These are phyloP conservation scores for Rhizodiscina lignyota DNA, from an alignment of 495 filamentous ascomycete genomes.

Conservation along the genomic window DNA sequence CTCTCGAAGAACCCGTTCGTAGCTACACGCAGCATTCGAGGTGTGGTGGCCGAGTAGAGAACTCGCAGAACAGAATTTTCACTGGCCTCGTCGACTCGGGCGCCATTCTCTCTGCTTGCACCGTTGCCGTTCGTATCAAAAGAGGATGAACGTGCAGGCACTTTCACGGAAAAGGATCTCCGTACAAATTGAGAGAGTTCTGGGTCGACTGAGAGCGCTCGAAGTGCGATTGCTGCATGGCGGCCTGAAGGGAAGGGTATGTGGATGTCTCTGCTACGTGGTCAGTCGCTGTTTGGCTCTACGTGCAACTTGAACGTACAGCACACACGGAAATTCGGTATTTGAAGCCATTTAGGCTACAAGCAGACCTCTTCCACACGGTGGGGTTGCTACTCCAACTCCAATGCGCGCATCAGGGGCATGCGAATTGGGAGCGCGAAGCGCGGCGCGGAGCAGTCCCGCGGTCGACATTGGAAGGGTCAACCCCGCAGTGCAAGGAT, in stretches of 20 bases:
- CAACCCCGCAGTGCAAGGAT: too few species aligned
- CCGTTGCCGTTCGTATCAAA: conserved; percentile 22
- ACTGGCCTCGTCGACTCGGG: conserved; percentile 24
- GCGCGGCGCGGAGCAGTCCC: too few species aligned
- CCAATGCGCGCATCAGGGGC: neutral
- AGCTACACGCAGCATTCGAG: conserved; percentile 89
- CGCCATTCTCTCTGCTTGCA: conserved; percentile 8
- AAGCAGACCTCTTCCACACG: neutral
- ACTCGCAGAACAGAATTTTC: conserved; percentile 50
- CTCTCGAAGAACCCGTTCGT: conserved; percentile 98
- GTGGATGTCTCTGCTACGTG: conserved; percentile 47
- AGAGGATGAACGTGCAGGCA: too few species aligned
- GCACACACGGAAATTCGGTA: neutral
- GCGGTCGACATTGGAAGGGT: too few species aligned
- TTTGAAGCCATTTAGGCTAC: neutral
- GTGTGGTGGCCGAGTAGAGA: conserved; percentile 77
- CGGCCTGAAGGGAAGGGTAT: conserved; percentile 72
- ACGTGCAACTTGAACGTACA: neutral
- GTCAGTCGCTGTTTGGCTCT: conserved; percentile 6
- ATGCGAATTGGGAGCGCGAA: neutral
- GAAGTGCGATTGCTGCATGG: conserved; percentile 61
- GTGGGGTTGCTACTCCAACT: neutral
- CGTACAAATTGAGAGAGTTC: conserved; percentile 74
- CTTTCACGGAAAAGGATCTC: conserved; percentile 50
- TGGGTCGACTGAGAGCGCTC: conserved; percentile 65